Evolutionary conservation across 2,329 filamentous ascomycete species (phyloP), one percentile per base, ranked within the genome.

Genomic region (Tolypocladium tundrense): DNA sequence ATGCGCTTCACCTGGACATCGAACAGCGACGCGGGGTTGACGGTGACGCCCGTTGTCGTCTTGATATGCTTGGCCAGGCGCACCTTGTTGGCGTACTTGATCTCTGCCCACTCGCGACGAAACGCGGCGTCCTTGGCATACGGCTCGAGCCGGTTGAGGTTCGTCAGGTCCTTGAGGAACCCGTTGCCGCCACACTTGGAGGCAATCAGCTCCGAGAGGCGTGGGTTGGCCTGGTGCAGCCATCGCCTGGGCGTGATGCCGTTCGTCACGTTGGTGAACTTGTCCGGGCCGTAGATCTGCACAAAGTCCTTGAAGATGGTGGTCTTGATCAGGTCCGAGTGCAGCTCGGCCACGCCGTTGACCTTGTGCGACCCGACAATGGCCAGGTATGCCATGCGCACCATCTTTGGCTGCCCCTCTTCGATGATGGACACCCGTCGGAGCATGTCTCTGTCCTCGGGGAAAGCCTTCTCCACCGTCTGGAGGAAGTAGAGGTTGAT

Each of bases 261-360:
- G 72, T 99, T 99, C 63, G 94, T 99, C 63, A 99, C 93, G 67
- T 99, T 99, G 59, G 90, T 96, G 75, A 99, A 99, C 74, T 97
- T 97, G 80, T 99, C 94, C 0, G 88, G 88, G 3, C 94, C 94
- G 67, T 94, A 99, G 63, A 99, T 90, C 66, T 85, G 83, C 60
- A 99, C 93, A 73, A 99, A 99, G 73, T 99, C 94, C 74, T 94
- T 97, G 85, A 99, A 97, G 65, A 99, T 96, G n/a, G 94, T 99
- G 0, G 92, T 95, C 79, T 94, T 94, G 79, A 99, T 96, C 59
- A 99, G 80, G 70, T 99, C 94, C 0, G 94, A 99, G 76, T 99
- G 94, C 63, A 99, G 78, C 76, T 99, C 94, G 40, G 94, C 94
- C 41, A 99, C 94, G 72, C 94, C 94, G 66, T 99, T 99, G 78